These are phyloP conservation scores for Pyrenopolyporus hunteri DNA, from an alignment of 495 filamentous ascomycete genomes.

Conservation along the genomic window DNA sequence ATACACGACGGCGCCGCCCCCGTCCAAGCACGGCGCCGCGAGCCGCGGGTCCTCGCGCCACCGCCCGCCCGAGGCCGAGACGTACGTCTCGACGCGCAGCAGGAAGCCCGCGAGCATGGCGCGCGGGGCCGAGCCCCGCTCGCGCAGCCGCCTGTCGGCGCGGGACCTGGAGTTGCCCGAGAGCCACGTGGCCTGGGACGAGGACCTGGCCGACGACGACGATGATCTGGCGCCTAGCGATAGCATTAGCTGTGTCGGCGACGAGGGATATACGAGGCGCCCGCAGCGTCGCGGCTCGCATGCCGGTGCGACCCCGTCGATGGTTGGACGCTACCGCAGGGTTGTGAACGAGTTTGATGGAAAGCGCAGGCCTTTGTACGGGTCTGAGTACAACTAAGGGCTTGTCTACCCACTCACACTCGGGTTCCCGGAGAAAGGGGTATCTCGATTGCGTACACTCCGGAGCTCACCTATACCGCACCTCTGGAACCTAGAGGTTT, in stretches of 20 bases:
- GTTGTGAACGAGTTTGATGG: slow-evolving; percentile 32
- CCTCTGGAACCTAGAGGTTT: no score
- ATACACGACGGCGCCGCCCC: slow-evolving; percentile 3
- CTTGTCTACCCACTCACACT: no score
- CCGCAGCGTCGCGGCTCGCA: background rate
- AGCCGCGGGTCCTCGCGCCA: slow-evolving; percentile 4
- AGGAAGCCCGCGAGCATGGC: slow-evolving; percentile 44
- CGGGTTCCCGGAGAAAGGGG: no score
- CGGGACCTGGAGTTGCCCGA: slow-evolving; percentile 20
- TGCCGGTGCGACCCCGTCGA: slow-evolving; percentile 9
- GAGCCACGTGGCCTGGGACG: slow-evolving; percentile 31
- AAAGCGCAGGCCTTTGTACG: slow-evolving; percentile 27
- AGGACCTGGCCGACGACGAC: slow-evolving; percentile 18
- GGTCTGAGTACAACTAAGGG: slow-evolving; percentile 18
- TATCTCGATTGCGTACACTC: no score
- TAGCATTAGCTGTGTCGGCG: slow-evolving; percentile 61
- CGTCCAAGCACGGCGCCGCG: slow-evolving; percentile 8
- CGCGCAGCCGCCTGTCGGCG: slow-evolving; percentile 37
- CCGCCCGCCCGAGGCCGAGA: slow-evolving; percentile 36
- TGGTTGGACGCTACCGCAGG: slow-evolving; percentile 23
- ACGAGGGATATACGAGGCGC: slow-evolving; percentile 35
- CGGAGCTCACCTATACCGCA: no score
- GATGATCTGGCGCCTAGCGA: slow-evolving; percentile 57
- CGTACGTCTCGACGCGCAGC: slow-evolving; percentile 47
- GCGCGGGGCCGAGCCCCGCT: slow-evolving; percentile 31